Evolutionary conservation across 2,329 filamentous ascomycete species (phyloP).

Genomic region (Alternaria hordeiaustralica): DNA sequence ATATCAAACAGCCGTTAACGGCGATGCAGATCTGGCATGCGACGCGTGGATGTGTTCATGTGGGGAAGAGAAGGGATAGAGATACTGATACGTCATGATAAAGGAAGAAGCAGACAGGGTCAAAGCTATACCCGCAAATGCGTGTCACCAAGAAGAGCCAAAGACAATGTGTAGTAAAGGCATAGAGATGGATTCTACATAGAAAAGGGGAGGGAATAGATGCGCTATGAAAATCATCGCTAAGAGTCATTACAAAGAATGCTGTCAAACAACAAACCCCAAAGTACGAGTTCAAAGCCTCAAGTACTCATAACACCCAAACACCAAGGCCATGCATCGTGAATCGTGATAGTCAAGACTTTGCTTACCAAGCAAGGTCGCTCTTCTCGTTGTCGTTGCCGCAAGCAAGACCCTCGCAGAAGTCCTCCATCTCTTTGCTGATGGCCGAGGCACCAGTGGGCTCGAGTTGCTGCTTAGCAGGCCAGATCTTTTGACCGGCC

Average conservation of each 20-base stretch:
- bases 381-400: conserved; percentile 37
- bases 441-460: conserved; percentile 21
- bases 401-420: conserved; percentile 37
- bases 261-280: background rate
- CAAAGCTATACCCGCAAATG: background rate
- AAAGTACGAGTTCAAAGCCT: conserved; percentile 23
- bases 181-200: conserved; percentile 1
- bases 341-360: background rate
- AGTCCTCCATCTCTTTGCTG: conserved; percentile 35
- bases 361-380: conserved; percentile 31
- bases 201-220: background rate
- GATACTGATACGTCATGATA: background rate
- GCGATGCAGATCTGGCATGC: background rate
- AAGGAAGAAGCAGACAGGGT: background rate
- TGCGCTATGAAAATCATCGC: conserved; percentile 4
- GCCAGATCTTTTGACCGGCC: conserved; percentile 59
- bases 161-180: background rate
- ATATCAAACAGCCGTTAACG: conserved; percentile 10
- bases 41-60: background rate
- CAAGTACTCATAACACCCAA: conserved; percentile 18
- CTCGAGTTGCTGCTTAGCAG: conserved; percentile 50
- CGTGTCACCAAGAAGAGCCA: background rate
- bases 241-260: conserved; percentile 9
- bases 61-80: background rate
- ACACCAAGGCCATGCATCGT: conserved; percentile 25